A percentile compares a stretch with the other conserved stretches of the same genome.
phyloP scores from a whole-genome alignment of 2,329 filamentous ascomycete species.

The Curvularia sp. region DNA sequence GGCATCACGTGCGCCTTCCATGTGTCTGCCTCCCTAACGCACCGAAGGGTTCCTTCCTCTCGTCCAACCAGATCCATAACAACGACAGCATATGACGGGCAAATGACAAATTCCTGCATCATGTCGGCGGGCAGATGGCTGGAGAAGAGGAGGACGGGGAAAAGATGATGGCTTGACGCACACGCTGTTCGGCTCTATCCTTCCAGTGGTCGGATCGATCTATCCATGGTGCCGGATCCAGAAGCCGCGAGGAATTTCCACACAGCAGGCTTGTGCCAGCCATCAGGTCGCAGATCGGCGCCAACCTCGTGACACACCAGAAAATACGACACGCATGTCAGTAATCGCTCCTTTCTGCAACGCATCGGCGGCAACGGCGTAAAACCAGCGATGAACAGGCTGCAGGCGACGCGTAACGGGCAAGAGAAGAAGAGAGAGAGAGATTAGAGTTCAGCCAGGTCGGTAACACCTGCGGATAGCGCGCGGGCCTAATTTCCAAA shows the following conservation, averaged over 20 bases:
- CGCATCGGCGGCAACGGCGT: conserved; percentile 5
- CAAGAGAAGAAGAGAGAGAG: neutral
- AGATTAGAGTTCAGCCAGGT: neutral
- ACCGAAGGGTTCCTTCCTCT: neutral
- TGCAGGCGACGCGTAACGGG: conserved; percentile 6
- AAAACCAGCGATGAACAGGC: neutral
- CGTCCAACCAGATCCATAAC: neutral
- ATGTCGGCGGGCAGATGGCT: neutral
- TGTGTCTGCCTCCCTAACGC: neutral
- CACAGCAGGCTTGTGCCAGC: neutral
- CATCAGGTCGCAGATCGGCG: neutral
- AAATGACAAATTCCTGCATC: neutral
- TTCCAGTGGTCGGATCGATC: conserved; percentile 12
- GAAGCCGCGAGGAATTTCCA: conserved; percentile 5
- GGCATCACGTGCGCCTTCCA: neutral
- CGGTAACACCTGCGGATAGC: neutral
- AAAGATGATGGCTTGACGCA: neutral
- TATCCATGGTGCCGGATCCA: conserved; percentile 11
- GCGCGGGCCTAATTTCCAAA: conserved; percentile 3
- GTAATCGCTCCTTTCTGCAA: neutral
- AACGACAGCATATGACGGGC: neutral
- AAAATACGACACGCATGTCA: conserved; percentile 1
- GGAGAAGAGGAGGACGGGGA: neutral
- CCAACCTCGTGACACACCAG: conserved; percentile 2
- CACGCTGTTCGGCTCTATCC: neutral